Evolutionary conservation across 1,284 basidiomycete species (phyloP).

Genomic region (Xanthoconium separans): DNA sequence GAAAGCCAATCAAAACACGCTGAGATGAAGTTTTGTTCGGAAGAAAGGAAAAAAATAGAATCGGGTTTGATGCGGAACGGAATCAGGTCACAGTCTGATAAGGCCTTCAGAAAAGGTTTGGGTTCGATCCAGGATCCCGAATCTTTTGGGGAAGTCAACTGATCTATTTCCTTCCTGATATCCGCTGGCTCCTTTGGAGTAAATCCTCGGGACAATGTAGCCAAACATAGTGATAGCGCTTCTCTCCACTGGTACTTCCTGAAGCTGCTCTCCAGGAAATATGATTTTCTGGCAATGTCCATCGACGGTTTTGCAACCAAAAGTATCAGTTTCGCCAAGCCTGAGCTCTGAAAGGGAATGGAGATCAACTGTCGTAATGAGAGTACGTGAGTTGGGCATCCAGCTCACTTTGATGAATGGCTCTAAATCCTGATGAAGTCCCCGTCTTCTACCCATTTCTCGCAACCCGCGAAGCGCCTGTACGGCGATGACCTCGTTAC

Average conservation of each 20-base stretch:
- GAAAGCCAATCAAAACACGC: slow-evolving; percentile 1
- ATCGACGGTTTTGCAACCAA: background rate
- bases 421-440: background rate
- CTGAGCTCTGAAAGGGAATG: background rate
- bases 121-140: too few relatives aligned
- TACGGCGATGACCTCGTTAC: background rate
- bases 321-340: background rate
- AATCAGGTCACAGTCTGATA: background rate
- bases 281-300: background rate
- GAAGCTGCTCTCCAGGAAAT: background rate
- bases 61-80: background rate
- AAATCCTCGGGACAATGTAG: background rate
- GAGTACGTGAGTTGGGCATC: too few relatives aligned
- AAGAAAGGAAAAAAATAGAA: background rate
- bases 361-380: background rate
- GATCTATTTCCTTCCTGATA: background rate
- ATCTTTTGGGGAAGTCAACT: too few relatives aligned
- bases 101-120: too few relatives aligned
- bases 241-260: background rate
- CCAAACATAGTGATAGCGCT: background rate
- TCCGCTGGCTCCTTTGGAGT: background rate
- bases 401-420: background rate
- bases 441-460: background rate
- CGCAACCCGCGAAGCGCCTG: background rate
- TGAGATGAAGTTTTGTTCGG: background rate